phyloP scores from a whole-genome alignment of 1,139 yeast genomes.

The Pichia terricola region DNA sequence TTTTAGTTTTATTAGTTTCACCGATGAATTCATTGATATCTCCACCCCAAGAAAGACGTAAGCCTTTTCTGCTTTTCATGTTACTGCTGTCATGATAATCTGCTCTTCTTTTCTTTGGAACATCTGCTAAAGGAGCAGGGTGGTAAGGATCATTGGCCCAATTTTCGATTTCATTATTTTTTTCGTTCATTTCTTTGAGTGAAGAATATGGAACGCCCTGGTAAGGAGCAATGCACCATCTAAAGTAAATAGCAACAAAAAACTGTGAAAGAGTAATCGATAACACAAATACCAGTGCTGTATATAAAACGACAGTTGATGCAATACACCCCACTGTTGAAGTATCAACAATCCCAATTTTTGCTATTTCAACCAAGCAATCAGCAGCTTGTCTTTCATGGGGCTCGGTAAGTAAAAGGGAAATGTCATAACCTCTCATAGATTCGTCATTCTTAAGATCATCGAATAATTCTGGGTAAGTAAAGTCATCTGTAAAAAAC shows the following conservation, averaged over 20 bases:
- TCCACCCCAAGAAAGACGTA: conserved; percentile 34
- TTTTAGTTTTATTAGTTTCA: conserved; percentile 24
- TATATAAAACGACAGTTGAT: conserved; percentile 68
- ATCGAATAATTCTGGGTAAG: conserved; percentile 65
- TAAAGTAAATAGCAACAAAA: conserved; percentile 77
- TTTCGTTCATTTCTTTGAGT: conserved; percentile 33
- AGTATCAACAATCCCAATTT: conserved; percentile 83
- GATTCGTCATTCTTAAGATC: conserved; percentile 45
- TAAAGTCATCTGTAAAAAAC: conserved; percentile 58
- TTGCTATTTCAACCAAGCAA: conserved; percentile 79
- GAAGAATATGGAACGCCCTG: conserved; percentile 69
- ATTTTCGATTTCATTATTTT: conserved; percentile 41
- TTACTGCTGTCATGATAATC: conserved; percentile 35
- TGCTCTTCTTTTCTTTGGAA: conserved; percentile 44
- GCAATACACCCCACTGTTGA: conserved; percentile 96
- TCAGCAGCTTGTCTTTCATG: conserved; percentile 63
- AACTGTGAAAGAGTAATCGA: conserved; percentile 72
- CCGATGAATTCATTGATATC: conserved; percentile 34
- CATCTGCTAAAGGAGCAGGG: conserved; percentile 48
- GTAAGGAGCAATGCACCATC: conserved; percentile 66
- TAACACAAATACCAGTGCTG: conserved; percentile 75
- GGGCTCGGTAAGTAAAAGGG: conserved; percentile 62
- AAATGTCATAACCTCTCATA: conserved; percentile 70
- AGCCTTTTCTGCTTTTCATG: conserved; percentile 29
- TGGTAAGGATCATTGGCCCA: conserved; percentile 49